Conservation (phyloP, 1,284 basidiomycete species). For the Puccinia coronata region DNA sequence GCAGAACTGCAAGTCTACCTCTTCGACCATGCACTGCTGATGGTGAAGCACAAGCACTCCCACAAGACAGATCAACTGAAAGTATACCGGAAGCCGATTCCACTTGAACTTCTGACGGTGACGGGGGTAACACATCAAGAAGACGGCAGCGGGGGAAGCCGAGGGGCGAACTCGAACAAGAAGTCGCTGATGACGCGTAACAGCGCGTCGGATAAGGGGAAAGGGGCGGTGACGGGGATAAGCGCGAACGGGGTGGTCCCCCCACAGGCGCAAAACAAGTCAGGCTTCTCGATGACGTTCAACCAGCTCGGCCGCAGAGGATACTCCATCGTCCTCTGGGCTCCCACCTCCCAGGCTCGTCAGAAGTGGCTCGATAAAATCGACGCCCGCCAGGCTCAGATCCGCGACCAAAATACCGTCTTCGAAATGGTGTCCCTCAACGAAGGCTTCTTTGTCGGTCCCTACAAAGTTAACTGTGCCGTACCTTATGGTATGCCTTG, state of each 20-base stretch:
- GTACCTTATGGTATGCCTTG: slow-evolving; percentile 18
- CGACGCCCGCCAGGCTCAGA: slow-evolving; percentile 78
- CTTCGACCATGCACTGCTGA: slow-evolving; percentile 93
- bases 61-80: slow-evolving; percentile 90
- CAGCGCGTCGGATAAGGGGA: slow-evolving; percentile 55
- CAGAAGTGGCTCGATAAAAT: slow-evolving; percentile 95
- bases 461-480: slow-evolving; percentile 68
- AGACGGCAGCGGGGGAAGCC: not conserved
- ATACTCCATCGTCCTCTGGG: slow-evolving; percentile 91
- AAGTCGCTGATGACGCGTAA: slow-evolving; percentile 63
- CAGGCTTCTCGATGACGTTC: slow-evolving; percentile 88
- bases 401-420: slow-evolving; percentile 79
- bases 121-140: slow-evolving; percentile 73
- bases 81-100: slow-evolving; percentile 95
- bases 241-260: slow-evolving; percentile 26
- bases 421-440: slow-evolving; percentile 84
- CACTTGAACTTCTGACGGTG: slow-evolving; percentile 86
- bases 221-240: slow-evolving; percentile 41
- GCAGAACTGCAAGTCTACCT: slow-evolving; percentile 91
- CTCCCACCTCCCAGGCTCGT: slow-evolving; percentile 78
- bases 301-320: slow-evolving; percentile 89
- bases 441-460: slow-evolving; percentile 81
- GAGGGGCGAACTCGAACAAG: slow-evolving; percentile 55
- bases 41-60: slow-evolving; percentile 84
- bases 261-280: slow-evolving; percentile 64